A percentile compares a stretch with the other conserved stretches of the same genome.
phyloP scores from a whole-genome alignment of 2,329 filamentous ascomycete genomes.

The Fusarium paranaense region DNA sequence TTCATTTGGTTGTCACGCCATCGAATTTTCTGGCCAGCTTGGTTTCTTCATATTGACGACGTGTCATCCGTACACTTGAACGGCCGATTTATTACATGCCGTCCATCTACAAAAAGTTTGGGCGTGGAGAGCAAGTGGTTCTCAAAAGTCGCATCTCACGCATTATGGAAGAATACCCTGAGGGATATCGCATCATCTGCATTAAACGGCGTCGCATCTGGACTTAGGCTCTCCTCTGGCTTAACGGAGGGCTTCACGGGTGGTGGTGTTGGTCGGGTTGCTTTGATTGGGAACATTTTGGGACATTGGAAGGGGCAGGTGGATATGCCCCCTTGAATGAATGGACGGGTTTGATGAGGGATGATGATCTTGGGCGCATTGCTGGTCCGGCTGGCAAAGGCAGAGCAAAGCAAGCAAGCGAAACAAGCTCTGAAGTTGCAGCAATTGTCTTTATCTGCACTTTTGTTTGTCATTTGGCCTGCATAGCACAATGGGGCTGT shows the following conservation, averaged over 20 bases:
- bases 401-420: slow-evolving; percentile 8
- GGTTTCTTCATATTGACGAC: background rate
- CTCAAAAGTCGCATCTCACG: slow-evolving; percentile 32
- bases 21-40: background rate
- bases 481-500: slow-evolving; percentile 15
- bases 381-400: slow-evolving; percentile 13
- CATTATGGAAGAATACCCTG: slow-evolving; percentile 40
- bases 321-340: slow-evolving; percentile 32
- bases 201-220: slow-evolving; percentile 47
- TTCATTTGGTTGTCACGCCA: background rate
- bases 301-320: slow-evolving; percentile 17
- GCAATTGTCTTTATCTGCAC: slow-evolving; percentile 32
- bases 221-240: slow-evolving; percentile 35
- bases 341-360: slow-evolving; percentile 30
- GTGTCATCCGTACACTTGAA: background rate
- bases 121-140: slow-evolving; percentile 18
- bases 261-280: slow-evolving; percentile 41
- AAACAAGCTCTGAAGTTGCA: slow-evolving; percentile 20
- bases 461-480: slow-evolving; percentile 7
- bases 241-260: slow-evolving; percentile 21
- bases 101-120: slow-evolving; percentile 9
- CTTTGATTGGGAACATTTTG: slow-evolving; percentile 33
- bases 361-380: slow-evolving; percentile 11
- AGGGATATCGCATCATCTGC: slow-evolving; percentile 42
- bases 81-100: background rate